A percentile compares a stretch with the other conserved stretches of the same genome.
These are phyloP conservation scores for Oryza glumipatula DNA, from an alignment of 176 grass and related monocot species.

Conservation along the genomic window DNA sequence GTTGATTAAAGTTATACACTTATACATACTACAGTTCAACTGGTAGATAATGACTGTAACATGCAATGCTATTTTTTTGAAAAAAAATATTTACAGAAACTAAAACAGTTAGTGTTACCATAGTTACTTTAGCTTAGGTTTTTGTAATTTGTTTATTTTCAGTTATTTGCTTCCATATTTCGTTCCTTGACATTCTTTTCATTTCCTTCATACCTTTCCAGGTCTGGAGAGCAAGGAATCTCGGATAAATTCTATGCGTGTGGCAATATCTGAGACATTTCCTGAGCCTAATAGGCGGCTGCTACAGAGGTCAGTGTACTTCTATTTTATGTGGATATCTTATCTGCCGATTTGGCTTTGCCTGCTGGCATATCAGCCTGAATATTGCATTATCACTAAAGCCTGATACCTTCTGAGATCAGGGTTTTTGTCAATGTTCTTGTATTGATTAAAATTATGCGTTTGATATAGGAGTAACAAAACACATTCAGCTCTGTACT, in stretches of 20 bases:
- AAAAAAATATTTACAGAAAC: neutral
- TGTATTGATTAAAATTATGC: conserved; percentile 18
- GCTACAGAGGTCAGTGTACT: conserved; percentile 74
- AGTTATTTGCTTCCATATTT: conserved; percentile 31
- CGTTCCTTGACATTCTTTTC: conserved; percentile 31
- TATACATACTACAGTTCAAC: conserved; percentile 22
- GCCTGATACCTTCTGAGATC: neutral
- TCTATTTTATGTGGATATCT: conserved; percentile 31
- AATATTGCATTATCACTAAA: conserved; percentile 14
- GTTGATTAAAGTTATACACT: conserved; percentile 1
- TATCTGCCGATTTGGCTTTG: conserved; percentile 28
- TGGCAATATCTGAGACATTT: conserved; percentile 88
- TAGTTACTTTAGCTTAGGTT: conserved; percentile 20
- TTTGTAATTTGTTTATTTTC: conserved; percentile 5
- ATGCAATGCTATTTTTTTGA: neutral
- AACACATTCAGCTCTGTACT: conserved; percentile 8
- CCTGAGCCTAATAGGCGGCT: conserved; percentile 90
- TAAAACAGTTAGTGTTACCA: neutral
- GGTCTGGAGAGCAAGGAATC: conserved; percentile 85
- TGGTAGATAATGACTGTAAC: neutral
- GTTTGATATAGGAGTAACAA: conserved; percentile 14
- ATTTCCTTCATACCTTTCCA: conserved; percentile 48
- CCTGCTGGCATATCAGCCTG: conserved; percentile 15
- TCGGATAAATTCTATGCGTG: conserved; percentile 90
- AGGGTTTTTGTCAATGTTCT: conserved; percentile 9